Base-by-base conservation (phyloP, 345 rosid species). In the Populus nigra region DNA sequence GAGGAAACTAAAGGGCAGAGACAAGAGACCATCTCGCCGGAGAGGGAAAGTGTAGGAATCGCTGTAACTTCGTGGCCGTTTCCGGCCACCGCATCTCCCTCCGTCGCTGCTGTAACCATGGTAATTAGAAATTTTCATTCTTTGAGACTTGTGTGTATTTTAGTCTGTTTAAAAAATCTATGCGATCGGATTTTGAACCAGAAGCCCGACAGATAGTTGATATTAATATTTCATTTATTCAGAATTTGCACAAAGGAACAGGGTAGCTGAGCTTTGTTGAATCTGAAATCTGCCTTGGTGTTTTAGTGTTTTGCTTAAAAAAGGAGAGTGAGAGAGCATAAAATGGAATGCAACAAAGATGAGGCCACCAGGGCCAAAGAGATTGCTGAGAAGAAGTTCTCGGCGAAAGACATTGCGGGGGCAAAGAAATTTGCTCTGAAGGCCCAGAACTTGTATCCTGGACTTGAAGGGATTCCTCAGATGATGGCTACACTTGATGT, bases 261-360 rank as follows among this genome's bases (percentile, higher is more conserved):
- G 29, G 25, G 65, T 59, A 59, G 65, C 65, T 59, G 65, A 59
- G 9, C 29, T 59, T 23, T 59, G 29, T n/a, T 59, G 27, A 59
- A 59, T 59, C 65, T 59, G 65, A 59, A 59, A 59, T 23, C 65
- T n/a, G 65, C 29, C 65, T 23, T 59, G 65, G 29, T 23, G 65
- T 23, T 29, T 11, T 23, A 23, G 5, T 59, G 12, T 59, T 59
- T 65, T 65, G 23, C 18, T 15, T 57, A 57, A 72, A 72, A 59
- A 49, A 38, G 55, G 62, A 50, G 36, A 50, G 73, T 31, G 67
- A 25, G 72, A 4, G 57, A 65, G 72, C 53, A 38, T 16, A 68
- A 43, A 36, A 93, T 95, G 97, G 99, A 95, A 79, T 95, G 99
- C 85, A 95, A 93, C 73, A 92, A 83, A 85, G 99, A 93, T 38